These are phyloP conservation scores for Lagerstroemia speciosa DNA, from an alignment of 345 rosid species.

Conservation along the genomic window DNA sequence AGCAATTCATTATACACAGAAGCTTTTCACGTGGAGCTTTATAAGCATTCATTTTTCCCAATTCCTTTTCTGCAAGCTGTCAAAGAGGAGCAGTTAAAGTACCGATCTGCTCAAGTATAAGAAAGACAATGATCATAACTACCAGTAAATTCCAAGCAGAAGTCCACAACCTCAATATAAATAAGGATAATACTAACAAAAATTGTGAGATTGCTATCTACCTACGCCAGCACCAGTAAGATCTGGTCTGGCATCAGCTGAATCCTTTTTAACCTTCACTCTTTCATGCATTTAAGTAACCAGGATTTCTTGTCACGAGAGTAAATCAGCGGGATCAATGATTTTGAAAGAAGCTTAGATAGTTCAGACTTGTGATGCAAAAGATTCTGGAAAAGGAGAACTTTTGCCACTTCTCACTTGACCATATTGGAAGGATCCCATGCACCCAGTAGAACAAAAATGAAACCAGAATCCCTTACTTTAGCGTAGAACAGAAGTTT, in stretches of 20 bases:
- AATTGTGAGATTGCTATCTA: too few species aligned
- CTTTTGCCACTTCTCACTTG: not conserved
- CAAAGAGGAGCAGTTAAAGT: slow-evolving; percentile 9
- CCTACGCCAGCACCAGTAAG: too few species aligned
- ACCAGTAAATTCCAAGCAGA: not conserved
- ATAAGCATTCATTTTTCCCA: slow-evolving; percentile 37
- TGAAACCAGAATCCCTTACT: not conserved
- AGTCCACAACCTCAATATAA: not conserved
- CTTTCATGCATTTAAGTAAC: not conserved
- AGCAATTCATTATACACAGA: slow-evolving; percentile 45
- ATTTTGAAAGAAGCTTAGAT: not conserved
- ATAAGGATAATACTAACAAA: not conserved
- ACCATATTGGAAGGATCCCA: not conserved
- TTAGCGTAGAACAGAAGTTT: not conserved
- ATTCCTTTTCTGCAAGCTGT: slow-evolving; percentile 56
- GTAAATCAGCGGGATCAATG: not conserved
- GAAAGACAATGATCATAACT: not conserved
- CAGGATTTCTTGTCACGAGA: not conserved
- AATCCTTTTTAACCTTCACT: not conserved
- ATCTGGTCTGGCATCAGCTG: too few species aligned
- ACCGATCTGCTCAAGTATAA: slow-evolving; percentile 1
- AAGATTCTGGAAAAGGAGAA: not conserved
- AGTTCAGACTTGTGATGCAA: not conserved
- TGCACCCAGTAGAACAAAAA: not conserved
- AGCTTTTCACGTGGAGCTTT: slow-evolving; percentile 45